Evolutionary conservation across 208 protist species (phyloP), one percentile per base, ranked within the genome.

Genomic region (Lotmaria passim): DNA sequence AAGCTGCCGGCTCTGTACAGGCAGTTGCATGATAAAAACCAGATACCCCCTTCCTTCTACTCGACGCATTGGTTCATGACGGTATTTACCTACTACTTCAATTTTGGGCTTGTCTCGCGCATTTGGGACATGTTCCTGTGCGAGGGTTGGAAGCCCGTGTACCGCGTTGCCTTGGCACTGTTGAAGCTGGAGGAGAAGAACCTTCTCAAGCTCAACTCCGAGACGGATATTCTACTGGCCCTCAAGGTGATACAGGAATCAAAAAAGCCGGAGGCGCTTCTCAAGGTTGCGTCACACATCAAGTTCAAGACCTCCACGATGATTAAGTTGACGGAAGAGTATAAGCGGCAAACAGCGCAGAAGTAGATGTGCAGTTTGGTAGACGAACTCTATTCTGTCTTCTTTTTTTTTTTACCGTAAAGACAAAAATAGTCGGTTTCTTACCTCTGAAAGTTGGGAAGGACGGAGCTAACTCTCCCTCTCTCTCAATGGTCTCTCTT

Each of bases 81-180:
- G 1, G 57, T 95, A 21, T 97, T 96, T 63, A 81, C 89, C 19
- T 94, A 95, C 69, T 62, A 92, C 63, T 77, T 97, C 38, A 91
- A 89, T 61, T 94, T 93, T 68, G 58, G 59, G 44, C 76, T 96
- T 14, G 66, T 95, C 38, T 86, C 75, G 15, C 87, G 90, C 46
- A 93, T 97, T 36, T 95, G 90, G 90, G 93, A 97, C 75, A 93
- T 94, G 84, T 97, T 97, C 69, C 60, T 97, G 65, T 95, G 86
- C 62, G 93, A 97, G 71, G 93, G 93, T 31, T 97, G 93, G 91
- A 97, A 97, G 65, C 77, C 89, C 39, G 90, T 97, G 21, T 93
- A 85, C 70, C 91, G 93, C 44, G 67, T 96, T 21, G 89, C 89
- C 1, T 70, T 97, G 17, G 79, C 85, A 28, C 71, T 97, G n/a